A percentile compares a stretch with the other conserved stretches of the same genome.
These are phyloP conservation scores for Willaertia magna DNA, from an alignment of 208 protist species.

Conservation along the genomic window DNA sequence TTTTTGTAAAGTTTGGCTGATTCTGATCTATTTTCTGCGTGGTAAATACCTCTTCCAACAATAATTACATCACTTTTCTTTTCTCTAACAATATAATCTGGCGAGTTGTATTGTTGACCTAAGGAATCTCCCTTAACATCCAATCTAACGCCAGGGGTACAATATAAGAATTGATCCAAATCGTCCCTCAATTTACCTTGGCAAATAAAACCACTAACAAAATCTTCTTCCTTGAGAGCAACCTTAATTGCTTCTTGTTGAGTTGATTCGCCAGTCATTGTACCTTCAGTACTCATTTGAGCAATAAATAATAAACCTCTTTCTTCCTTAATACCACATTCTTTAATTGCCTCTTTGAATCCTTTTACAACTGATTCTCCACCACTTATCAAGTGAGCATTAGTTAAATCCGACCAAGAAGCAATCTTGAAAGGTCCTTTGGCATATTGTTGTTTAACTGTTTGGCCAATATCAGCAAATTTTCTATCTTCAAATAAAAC, in stretches of 20 bases:
- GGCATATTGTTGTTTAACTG: slow-evolving; percentile 45
- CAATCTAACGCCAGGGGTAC: slow-evolving; percentile 47
- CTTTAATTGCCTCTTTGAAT: slow-evolving; percentile 14
- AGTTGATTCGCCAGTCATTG: slow-evolving; percentile 31
- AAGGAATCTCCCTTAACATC: slow-evolving; percentile 35
- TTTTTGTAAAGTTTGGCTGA: slow-evolving; percentile 32
- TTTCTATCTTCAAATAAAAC: slow-evolving; percentile 75
- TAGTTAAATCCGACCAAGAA: slow-evolving; percentile 48
- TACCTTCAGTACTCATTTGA: slow-evolving; percentile 32
- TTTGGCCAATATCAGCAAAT: slow-evolving; percentile 73
- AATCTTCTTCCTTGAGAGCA: slow-evolving; percentile 33
- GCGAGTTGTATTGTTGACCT: slow-evolving; percentile 56
- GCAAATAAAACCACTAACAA: slow-evolving; percentile 55
- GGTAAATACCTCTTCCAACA: slow-evolving; percentile 50
- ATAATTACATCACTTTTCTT: slow-evolving; percentile 49
- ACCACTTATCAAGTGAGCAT: slow-evolving; percentile 35
- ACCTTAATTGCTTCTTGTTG: slow-evolving; percentile 34
- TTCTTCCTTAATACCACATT: slow-evolving; percentile 18
- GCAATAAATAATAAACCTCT: slow-evolving; percentile 36
- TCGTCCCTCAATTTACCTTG: slow-evolving; percentile 22
- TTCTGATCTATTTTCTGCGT: slow-evolving; percentile 17
- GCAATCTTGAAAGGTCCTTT: slow-evolving; percentile 52
- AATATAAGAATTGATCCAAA: slow-evolving; percentile 21
- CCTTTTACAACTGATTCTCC: neutral
- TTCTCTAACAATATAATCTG: slow-evolving; percentile 35